Evolutionary conservation across 192 early-diverging fungal genomes (phyloP).

Genomic region (Coemansia sp.): DNA sequence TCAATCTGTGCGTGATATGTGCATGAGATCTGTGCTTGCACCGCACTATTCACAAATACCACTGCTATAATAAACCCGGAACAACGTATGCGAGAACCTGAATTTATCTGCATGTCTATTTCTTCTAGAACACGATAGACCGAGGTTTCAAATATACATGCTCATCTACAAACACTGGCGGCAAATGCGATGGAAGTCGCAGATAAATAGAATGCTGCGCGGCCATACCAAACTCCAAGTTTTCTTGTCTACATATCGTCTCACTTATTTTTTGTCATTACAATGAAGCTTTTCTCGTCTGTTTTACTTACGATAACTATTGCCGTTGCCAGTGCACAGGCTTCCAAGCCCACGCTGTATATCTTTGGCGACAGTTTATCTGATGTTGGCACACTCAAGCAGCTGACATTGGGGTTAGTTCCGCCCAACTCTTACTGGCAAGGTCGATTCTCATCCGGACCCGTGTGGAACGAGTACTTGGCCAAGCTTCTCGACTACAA

Average conservation of each 20-base stretch:
- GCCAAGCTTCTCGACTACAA: slow-evolving; percentile 30
- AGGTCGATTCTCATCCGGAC: slow-evolving; percentile 33
- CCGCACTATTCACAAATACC: not conserved
- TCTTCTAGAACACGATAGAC: slow-evolving; percentile 1
- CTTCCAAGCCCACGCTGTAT: slow-evolving; percentile 23
- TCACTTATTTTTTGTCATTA: not conserved
- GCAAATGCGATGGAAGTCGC: not conserved
- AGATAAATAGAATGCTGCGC: slow-evolving; percentile 10
- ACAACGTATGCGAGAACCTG: not conserved
- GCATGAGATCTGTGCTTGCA: not conserved
- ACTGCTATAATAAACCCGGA: not conserved
- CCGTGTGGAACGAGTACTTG: slow-evolving; percentile 49
- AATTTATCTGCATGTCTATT: not conserved
- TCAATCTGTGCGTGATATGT: slow-evolving; percentile 1
- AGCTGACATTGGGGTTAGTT: slow-evolving; percentile 27
- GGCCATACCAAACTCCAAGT: not conserved
- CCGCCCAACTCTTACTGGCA: slow-evolving; percentile 40
- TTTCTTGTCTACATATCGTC: not conserved
- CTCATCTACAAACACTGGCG: not conserved
- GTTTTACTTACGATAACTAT: not conserved
- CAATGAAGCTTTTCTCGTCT: not conserved
- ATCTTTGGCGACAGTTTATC: slow-evolving; percentile 42
- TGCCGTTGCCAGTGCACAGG: slow-evolving; percentile 9
- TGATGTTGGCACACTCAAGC: slow-evolving; percentile 30
- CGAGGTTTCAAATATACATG: not conserved